phyloP scores from a whole-genome alignment of 2,329 filamentous ascomycete species.

The Ceratocystis harringtonii region DNA sequence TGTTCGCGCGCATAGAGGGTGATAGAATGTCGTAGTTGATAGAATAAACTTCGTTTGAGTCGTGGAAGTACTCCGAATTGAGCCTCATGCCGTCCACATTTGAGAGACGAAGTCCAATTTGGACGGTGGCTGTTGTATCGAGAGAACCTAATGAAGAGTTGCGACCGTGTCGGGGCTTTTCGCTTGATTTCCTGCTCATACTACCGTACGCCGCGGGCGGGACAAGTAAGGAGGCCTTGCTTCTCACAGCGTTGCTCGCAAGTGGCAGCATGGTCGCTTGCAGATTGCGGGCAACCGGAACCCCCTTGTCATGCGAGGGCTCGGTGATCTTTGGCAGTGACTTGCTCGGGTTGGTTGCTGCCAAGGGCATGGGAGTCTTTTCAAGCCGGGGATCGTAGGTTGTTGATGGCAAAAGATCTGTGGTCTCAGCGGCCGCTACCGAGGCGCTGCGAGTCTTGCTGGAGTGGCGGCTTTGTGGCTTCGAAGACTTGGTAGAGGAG shows the following conservation, averaged over 20 bases:
- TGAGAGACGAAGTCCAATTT: conserved; percentile 55
- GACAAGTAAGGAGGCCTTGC: not conserved
- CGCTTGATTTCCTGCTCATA: not conserved
- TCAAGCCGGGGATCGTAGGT: conserved; percentile 3
- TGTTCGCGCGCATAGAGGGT: conserved; percentile 10
- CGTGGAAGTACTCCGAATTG: conserved; percentile 22
- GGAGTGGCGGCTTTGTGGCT: not conserved
- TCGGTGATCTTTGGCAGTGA: not conserved
- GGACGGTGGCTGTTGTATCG: conserved; percentile 51
- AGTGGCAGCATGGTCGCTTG: not conserved
- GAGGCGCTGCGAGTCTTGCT: not conserved
- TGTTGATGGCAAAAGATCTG: conserved; percentile 10
- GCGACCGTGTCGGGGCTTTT: conserved; percentile 32
- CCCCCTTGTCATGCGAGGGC: not conserved
- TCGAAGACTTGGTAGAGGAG: not conserved
- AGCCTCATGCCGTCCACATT: conserved; percentile 37
- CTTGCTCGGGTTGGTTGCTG: not conserved
- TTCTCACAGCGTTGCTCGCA: not conserved
- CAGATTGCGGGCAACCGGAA: not conserved
- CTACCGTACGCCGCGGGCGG: conserved; percentile 11
- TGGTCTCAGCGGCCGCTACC: not conserved
- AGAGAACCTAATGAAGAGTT: conserved; percentile 38
- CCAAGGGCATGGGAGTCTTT: not conserved
- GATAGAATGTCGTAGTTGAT: conserved; percentile 23
- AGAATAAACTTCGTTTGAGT: conserved; percentile 27